These are phyloP conservation scores for Termitomyces sp. DNA, from an alignment of 768 basidiomycete genomes.

Conservation along the genomic window DNA sequence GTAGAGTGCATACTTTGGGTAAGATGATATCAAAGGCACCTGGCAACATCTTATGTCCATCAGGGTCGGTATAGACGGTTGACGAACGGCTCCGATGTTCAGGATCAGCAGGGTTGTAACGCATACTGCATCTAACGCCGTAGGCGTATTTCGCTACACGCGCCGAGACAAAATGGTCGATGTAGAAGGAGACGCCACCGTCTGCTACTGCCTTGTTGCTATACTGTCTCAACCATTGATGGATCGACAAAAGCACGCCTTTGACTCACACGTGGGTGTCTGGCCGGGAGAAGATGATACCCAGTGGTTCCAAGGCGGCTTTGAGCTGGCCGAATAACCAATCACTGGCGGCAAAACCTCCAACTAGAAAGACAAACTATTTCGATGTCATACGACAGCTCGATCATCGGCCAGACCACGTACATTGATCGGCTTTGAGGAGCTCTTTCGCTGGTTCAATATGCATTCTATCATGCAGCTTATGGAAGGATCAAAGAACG, in stretches of 20 bases:
- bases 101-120: slow-evolving; percentile 3
- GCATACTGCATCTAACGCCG: neutral
- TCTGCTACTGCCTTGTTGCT: slow-evolving; percentile 16
- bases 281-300: slow-evolving; percentile 34
- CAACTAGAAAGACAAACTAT: slow-evolving; percentile 42
- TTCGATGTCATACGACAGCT: neutral
- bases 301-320: slow-evolving; percentile 24
- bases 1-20: slow-evolving; percentile 12
- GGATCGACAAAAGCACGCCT: neutral
- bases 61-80: neutral
- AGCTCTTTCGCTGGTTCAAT: slow-evolving; percentile 6
- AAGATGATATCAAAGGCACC: slow-evolving; percentile 20
- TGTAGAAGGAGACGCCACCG: slow-evolving; percentile 15
- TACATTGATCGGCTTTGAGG: slow-evolving; percentile 3
- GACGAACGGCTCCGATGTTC: slow-evolving; percentile 6
- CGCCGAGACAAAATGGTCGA: slow-evolving; percentile 13
- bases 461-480: slow-evolving; percentile 17
- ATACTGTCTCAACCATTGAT: neutral
- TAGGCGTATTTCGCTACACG: slow-evolving; percentile 14
- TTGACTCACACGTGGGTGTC: slow-evolving; percentile 41
- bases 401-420: neutral
- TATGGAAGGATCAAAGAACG: slow-evolving; percentile 23
- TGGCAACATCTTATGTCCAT: slow-evolving; percentile 7
- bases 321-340: slow-evolving; percentile 41
- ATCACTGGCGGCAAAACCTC: slow-evolving; percentile 47